phyloP scores from a whole-genome alignment of 2,329 filamentous ascomycete species.

The Emericellopsis atlantica region DNA sequence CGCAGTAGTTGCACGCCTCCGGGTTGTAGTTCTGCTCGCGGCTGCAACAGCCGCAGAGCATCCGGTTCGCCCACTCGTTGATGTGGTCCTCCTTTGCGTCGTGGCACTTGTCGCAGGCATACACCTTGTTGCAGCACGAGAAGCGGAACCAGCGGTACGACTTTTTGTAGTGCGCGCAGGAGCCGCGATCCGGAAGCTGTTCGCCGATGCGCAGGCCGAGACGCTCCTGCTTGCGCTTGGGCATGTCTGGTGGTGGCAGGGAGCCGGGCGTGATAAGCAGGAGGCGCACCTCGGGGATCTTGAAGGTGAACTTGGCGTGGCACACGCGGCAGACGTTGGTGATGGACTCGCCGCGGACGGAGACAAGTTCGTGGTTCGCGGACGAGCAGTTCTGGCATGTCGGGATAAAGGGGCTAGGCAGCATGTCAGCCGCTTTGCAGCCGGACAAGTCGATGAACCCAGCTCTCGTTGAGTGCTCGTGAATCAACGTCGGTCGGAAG shows the following conservation, averaged over 20 bases:
- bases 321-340: constrained; percentile 70
- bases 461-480: constrained; percentile 59
- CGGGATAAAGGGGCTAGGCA: constrained; percentile 68
- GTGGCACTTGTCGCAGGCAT: constrained; percentile 62
- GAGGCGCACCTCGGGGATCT: constrained; percentile 68
- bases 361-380: constrained; percentile 52
- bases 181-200: constrained; percentile 36
- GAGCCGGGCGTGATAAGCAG: constrained; percentile 51
- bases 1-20: constrained; percentile 65
- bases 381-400: constrained; percentile 70
- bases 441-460: constrained; percentile 69
- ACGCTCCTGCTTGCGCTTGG: constrained; percentile 35
- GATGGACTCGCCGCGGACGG: constrained; percentile 60
- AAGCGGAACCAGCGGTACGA: constrained; percentile 55
- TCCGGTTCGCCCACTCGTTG: constrained; percentile 71
- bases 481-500: constrained; percentile 59
- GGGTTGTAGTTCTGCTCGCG: constrained; percentile 69
- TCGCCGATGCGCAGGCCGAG: constrained; percentile 45
- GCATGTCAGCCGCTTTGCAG: constrained; percentile 62
- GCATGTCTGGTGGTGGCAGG: constrained; percentile 22
- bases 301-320: constrained; percentile 69
- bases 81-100: constrained; percentile 58
- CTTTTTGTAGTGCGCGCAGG: constrained; percentile 45
- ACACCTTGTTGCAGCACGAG: constrained; percentile 45
- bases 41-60: constrained; percentile 73